Conservation (phyloP, 805 yeast genomes). For the Komagataella ulmi region DNA sequence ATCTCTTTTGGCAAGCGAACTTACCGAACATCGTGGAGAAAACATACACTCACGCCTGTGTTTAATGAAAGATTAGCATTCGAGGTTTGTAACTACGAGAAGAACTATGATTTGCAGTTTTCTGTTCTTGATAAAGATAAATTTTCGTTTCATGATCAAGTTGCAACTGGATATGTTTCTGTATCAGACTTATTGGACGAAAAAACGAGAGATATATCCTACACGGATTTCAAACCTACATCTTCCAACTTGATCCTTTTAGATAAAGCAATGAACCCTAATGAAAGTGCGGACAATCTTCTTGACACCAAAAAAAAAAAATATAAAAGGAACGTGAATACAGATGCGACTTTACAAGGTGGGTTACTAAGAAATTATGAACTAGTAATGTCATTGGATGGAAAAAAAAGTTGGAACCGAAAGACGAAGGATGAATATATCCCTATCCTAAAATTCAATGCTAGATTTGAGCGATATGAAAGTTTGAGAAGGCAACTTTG, state of each 20-base stretch:
- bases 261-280: not conserved
- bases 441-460: constrained; percentile 46
- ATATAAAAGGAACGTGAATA: not conserved
- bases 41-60: constrained; percentile 72
- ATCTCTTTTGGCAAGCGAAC: constrained; percentile 83
- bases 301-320: not conserved
- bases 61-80: constrained; percentile 73
- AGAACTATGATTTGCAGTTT: constrained; percentile 51
- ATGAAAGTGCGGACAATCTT: not conserved
- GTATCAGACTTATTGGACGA: constrained; percentile 13
- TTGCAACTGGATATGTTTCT: constrained; percentile 53
- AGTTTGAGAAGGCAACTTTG: constrained; percentile 57
- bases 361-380: constrained; percentile 22
- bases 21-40: constrained; percentile 71
- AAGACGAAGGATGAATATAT: constrained; percentile 19
- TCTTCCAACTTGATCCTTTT: not conserved
- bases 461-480: constrained; percentile 55
- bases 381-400: constrained; percentile 13
- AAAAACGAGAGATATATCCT: not conserved
- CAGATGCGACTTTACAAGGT: constrained; percentile 21
- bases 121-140: constrained; percentile 76
- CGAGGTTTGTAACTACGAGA: constrained; percentile 58
- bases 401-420: constrained; percentile 18
- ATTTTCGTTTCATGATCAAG: constrained; percentile 70
- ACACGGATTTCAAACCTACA: not conserved